Conservation (phyloP, 768 basidiomycete genomes). For the Mycena vulgaris region DNA sequence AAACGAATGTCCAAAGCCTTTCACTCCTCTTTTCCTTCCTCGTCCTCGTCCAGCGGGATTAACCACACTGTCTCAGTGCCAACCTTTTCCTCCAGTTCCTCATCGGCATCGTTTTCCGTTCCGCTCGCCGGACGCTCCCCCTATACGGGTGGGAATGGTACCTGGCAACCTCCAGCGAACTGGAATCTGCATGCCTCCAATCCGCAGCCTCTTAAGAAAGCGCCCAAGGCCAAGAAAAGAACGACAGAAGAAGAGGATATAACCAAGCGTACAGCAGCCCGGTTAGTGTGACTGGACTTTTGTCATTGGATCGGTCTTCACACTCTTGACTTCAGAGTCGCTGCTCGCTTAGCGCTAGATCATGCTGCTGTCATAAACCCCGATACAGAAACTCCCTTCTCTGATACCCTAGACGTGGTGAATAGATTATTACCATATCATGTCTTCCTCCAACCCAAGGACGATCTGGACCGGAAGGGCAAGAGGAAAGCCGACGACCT, state of each 20-base stretch:
- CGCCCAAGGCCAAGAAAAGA: conserved; percentile 53
- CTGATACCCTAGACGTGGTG: conserved; percentile 72
- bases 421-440: conserved; percentile 87
- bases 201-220: conserved; percentile 39
- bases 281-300: conserved; percentile 54
- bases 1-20: conserved; percentile 60
- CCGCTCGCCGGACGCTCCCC: conserved; percentile 11
- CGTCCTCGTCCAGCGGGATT: conserved; percentile 41
- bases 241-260: conserved; percentile 67
- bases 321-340: conserved; percentile 57
- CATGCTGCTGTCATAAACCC: conserved; percentile 74
- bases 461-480: conserved; percentile 65
- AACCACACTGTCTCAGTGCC: neutral
- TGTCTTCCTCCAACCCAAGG: conserved; percentile 80
- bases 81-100: conserved; percentile 18
- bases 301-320: neutral
- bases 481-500: conserved; percentile 74
- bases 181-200: conserved; percentile 25
- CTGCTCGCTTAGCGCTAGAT: conserved; percentile 71
- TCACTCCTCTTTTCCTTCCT: conserved; percentile 48
- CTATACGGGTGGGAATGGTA: conserved; percentile 21
- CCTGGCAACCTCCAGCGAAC: conserved; percentile 27
- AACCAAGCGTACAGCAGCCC: conserved; percentile 62
- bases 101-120: conserved; percentile 17
- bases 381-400: conserved; percentile 80